Percentiles rank a stretch among this genome's conserved stretches.
phyloP scores from a whole-genome alignment of 2,329 filamentous ascomycete species.

The Tolypocladium ovalisporum region DNA sequence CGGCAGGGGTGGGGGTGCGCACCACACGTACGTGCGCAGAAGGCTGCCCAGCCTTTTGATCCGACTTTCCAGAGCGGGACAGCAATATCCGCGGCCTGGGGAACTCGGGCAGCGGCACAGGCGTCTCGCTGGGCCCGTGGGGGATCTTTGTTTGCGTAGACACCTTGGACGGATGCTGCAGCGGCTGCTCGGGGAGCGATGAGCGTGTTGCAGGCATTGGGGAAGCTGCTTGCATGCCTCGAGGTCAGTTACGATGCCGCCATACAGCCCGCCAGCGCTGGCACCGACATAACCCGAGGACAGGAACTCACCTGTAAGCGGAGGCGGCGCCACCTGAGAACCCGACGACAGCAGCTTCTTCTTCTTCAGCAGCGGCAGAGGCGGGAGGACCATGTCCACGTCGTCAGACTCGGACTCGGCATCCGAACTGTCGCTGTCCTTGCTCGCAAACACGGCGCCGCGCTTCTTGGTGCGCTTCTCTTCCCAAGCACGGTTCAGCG shows the following conservation, averaged over 20 bases:
- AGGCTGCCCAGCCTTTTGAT: background rate
- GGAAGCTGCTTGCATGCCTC: background rate
- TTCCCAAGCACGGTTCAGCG: constrained; percentile 20
- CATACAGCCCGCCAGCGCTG: no score
- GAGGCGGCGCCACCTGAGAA: background rate
- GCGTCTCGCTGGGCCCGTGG: background rate
- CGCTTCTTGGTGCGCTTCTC: constrained; percentile 1
- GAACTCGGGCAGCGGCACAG: constrained; percentile 4
- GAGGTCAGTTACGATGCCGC: background rate
- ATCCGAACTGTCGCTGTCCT: background rate
- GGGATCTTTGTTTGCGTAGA: background rate
- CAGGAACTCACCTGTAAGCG: background rate
- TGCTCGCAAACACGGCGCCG: background rate
- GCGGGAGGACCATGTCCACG: background rate
- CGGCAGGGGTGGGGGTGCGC: background rate
- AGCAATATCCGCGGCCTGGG: no score
- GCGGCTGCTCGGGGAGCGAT: background rate
- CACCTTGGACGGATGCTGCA: background rate
- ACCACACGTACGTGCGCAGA: background rate
- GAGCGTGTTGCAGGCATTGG: background rate
- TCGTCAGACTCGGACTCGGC: background rate
- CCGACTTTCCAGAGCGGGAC: background rate
- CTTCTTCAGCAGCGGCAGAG: background rate
- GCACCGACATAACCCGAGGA: background rate
- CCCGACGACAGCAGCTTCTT: background rate